Conservation (phyloP, 2,329 filamentous ascomycete genomes). For the Arthrobotrys pseudoclavata region DNA sequence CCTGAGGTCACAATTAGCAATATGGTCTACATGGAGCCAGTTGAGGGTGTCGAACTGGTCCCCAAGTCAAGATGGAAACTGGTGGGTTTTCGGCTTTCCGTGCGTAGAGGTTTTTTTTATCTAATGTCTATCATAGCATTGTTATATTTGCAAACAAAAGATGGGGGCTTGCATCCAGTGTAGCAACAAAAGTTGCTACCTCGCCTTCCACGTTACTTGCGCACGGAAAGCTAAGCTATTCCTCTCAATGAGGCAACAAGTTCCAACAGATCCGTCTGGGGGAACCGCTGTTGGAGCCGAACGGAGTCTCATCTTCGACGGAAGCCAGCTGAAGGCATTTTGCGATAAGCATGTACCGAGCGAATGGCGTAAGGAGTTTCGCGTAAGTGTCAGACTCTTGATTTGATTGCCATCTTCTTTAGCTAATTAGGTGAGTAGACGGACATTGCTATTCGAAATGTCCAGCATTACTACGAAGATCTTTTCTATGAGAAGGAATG, state of each 20-base stretch:
- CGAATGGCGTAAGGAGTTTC: conserved; percentile 89
- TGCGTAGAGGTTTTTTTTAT: not conserved
- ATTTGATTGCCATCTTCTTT: not conserved
- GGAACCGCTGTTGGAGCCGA: conserved; percentile 76
- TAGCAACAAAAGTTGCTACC: conserved; percentile 95
- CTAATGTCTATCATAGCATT: conserved; percentile 69
- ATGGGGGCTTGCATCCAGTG: conserved; percentile 99
- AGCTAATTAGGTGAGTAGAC: conserved; percentile 45
- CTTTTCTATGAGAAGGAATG: conserved; percentile 90
- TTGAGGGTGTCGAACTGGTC: conserved; percentile 97
- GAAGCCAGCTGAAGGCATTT: conserved; percentile 80
- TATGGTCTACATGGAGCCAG: conserved; percentile 96
- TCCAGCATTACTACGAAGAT: conserved; percentile 88
- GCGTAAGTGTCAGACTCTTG: conserved; percentile 69
- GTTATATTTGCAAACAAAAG: conserved; percentile 95
- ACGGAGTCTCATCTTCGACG: conserved; percentile 61
- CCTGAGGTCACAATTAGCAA: conserved; percentile 96
- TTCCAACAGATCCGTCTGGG: conserved; percentile 72
- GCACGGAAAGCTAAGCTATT: conserved; percentile 88
- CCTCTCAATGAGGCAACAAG: conserved; percentile 93
- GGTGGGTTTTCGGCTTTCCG: conserved; percentile 63
- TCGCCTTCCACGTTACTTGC: conserved; percentile 97
- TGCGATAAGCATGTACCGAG: conserved; percentile 94
- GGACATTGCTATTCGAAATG: conserved; percentile 81
- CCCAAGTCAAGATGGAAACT: conserved; percentile 94